Base-by-base conservation (phyloP, 306 rosid genomes). In the Fragaria ananassa region DNA sequence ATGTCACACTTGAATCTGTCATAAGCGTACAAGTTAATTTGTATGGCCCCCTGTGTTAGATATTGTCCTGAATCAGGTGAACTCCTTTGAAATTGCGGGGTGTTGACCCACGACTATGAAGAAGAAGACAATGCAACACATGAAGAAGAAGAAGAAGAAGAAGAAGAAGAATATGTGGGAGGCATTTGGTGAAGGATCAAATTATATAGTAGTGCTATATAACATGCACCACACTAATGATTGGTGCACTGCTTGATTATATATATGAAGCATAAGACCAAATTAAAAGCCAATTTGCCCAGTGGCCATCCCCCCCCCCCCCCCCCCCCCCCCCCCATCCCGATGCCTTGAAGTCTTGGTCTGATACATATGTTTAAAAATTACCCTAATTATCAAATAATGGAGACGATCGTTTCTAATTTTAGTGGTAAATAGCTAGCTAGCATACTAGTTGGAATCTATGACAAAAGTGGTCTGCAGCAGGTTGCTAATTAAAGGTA, bases 11-110 rank as follows among this genome's bases (percentile, higher is more conserved):
- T 5, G 1, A 50, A 17, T 1, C 3, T 6, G 1, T 19, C 23
- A 47, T 47, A 47, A 3, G 29, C 0, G 50, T 54, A 27, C 23
- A 41, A 14, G 54, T 61, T 61, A 27, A 61, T 57, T 23, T 39
- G 6, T 49, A 34, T n/a, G 88, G 83, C 23, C 78, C 68, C 82
- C 83, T 76, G 49, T 77, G 76, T 82, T 77, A 72, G 82, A 90
- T 81, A 74, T 10, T 74, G 88, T 83, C 87, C 46, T 50, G 27
- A 47, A 79, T 70, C 81, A 42, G 83, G 78, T 45, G 15, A 53
- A 56, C 35, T 31, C 35, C 76, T 85, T 77, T 83, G 63, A 84
- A 83, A 73, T 72, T 78, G 7, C 37, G 10, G 72, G 8, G 76
- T 19, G 60, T 81, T 88, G 91, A 89, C 90, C 71, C 73, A 3